Percentiles rank a stretch among this genome's conserved stretches.
These are phyloP conservation scores for Hanseniaspora occidentalis DNA, from an alignment of 805 yeast species.

Conservation along the genomic window DNA sequence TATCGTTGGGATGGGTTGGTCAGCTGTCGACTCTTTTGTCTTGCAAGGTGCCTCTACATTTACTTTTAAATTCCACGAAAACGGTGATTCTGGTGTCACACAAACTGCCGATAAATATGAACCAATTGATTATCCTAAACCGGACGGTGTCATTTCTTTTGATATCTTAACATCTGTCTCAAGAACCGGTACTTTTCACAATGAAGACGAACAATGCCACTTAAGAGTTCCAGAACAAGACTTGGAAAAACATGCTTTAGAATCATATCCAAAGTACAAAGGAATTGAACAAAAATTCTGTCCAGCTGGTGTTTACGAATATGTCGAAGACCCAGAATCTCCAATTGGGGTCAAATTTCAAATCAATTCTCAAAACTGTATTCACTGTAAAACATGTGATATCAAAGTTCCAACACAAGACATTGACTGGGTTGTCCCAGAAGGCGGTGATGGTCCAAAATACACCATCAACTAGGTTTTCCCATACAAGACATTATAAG, in stretches of 20 bases:
- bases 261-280: constrained; percentile 59
- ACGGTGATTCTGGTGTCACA: constrained; percentile 61
- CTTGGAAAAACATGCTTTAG: constrained; percentile 50
- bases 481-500: background rate
- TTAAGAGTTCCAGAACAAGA: constrained; percentile 58
- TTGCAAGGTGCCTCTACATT: constrained; percentile 76
- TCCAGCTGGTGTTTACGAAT: constrained; percentile 98
- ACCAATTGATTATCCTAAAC: constrained; percentile 86
- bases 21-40: constrained; percentile 73
- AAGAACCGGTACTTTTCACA: constrained; percentile 92
- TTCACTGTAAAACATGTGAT: constrained; percentile 97
- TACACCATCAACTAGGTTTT: constrained; percentile 60
- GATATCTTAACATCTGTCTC: constrained; percentile 91
- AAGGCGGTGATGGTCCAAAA: constrained; percentile 98
- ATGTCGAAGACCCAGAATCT: constrained; percentile 47
- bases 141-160: constrained; percentile 86
- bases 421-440: constrained; percentile 94
- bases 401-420: constrained; percentile 93
- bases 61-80: constrained; percentile 59
- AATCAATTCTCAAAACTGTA: constrained; percentile 93
- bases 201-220: constrained; percentile 88
- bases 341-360: constrained; percentile 68
- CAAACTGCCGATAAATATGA: constrained; percentile 48
- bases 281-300: constrained; percentile 91
- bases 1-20: constrained; percentile 68